phyloP scores from a whole-genome alignment of 2,329 filamentous ascomycete genomes.

The Aschersonia sp. region DNA sequence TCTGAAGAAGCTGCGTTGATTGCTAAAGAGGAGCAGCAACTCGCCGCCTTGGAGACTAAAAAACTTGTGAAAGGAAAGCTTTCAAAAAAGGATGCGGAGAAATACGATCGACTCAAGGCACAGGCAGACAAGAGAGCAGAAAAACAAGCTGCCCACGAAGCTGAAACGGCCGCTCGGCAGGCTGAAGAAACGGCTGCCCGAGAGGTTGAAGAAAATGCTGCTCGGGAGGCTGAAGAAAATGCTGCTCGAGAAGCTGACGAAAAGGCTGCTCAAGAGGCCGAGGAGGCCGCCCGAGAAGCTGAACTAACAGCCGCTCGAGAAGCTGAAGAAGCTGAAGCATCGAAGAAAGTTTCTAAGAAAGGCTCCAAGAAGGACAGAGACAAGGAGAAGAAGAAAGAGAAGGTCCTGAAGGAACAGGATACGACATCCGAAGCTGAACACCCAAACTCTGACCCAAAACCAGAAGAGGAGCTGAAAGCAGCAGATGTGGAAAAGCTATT shows the following conservation, averaged over 20 bases:
- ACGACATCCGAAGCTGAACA: constrained; percentile 5
- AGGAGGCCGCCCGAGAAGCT: constrained; percentile 20
- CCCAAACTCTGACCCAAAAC: constrained; percentile 6
- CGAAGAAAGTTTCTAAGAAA: constrained; percentile 26
- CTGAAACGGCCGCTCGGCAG: too few species aligned
- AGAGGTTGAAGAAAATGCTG: constrained; percentile 14
- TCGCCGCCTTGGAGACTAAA: too few species aligned
- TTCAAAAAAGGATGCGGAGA: constrained; percentile 30
- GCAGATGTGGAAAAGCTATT: constrained; percentile 30
- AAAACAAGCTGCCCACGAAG: constrained; percentile 21
- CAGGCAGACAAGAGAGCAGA: constrained; percentile 21
- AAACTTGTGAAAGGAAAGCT: constrained; percentile 23
- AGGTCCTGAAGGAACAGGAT: constrained; percentile 12
- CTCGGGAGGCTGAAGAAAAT: constrained; percentile 25
- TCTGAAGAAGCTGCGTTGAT: neutral
- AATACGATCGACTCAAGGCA: constrained; percentile 21
- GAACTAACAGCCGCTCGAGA: constrained; percentile 22
- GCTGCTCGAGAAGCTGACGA: constrained; percentile 21
- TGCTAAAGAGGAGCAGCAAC: too few species aligned
- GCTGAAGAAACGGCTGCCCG: constrained; percentile 19
- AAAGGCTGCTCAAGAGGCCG: constrained; percentile 4
- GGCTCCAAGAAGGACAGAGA: constrained; percentile 15
- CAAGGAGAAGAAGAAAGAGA: constrained; percentile 6
- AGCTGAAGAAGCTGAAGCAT: constrained; percentile 18
- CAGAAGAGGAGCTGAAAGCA: constrained; percentile 19